phyloP scores from a whole-genome alignment of 140 eudicot genomes.

The Cichorium intybus region DNA sequence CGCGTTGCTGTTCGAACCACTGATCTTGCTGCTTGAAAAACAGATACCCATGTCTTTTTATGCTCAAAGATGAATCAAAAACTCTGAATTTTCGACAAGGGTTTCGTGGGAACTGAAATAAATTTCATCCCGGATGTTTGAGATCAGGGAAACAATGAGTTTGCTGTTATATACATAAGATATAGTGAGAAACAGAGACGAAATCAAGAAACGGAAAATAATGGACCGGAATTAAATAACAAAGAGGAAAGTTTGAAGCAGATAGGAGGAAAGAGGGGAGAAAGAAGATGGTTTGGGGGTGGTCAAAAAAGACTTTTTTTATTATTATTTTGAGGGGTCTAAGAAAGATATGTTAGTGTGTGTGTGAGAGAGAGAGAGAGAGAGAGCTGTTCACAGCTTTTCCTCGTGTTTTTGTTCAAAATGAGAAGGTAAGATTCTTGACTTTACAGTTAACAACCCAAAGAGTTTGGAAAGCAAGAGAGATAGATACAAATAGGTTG shows the following conservation, averaged over 20 bases:
- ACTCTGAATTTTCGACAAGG: conserved; percentile 3
- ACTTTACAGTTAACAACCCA: conserved; percentile 14
- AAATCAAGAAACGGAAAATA: conserved; percentile 35
- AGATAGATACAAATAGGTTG: conserved; percentile 7
- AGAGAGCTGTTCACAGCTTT: conserved; percentile 13
- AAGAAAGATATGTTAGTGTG: conserved; percentile 6
- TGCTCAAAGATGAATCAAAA: conserved; percentile 13
- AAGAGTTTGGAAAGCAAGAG: conserved; percentile 24
- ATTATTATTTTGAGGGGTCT: conserved; percentile 6
- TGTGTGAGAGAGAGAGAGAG: conserved; percentile 9
- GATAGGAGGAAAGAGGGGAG: conserved; percentile 37
- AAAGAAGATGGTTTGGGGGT: conserved; percentile 25
- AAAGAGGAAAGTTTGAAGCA: conserved; percentile 35
- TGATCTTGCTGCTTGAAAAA: conserved; percentile 40
- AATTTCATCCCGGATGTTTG: conserved; percentile 23
- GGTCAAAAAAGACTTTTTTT: conserved; percentile 37
- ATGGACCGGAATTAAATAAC: conserved; percentile 20
- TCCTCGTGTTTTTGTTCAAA: conserved; percentile 12
- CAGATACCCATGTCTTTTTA: conserved; percentile 31
- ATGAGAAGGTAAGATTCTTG: conserved; percentile 17
- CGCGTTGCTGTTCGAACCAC: conserved; percentile 41
- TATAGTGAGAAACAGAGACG: conserved; percentile 24
- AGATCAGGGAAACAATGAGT: conserved; percentile 21
- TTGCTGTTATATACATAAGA: conserved; percentile 7
- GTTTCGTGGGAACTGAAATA: conserved; percentile 9